Base-by-base conservation (phyloP, 805 yeast genomes). In the Metschnikowia chrysomelidarum region DNA sequence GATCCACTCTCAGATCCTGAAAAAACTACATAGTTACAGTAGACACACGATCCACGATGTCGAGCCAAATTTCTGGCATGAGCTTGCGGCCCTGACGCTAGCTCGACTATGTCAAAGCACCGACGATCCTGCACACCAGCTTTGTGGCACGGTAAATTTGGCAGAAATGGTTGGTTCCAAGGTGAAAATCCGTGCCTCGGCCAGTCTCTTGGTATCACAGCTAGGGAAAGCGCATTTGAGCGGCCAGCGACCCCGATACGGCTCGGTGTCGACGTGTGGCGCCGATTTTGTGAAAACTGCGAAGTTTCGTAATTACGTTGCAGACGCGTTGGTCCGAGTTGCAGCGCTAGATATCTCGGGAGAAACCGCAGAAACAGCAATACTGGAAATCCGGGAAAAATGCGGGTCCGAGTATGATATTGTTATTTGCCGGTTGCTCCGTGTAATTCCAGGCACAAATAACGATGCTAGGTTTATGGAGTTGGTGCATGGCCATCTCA, bases 91-190 rank as follows among this genome's bases (percentile, higher is more conserved):
- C 2, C 76, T 83, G 20, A 63, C 72, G 12, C 49, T 81, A 18
- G 69, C 83, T 18, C 62, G 93, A 44, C 60, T 76, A 7, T 50
- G 80, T 7, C 43, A 71, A n/a, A 73, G 71, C 14, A 64, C 75
- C 25, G 78, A 71, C 38, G 78, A 77, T 45, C 62, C 72, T 2
- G 71, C 75, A 14, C 62, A 78, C 34, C 81, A 73, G 45, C 46
- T 77, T 9, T 80, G 85, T 0, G 86, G 84, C 1, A 60, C 73
- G 64, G 57, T 82, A 62, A 56, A 71, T 60, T 46, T 41, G 16
- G 36, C 41, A 2, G 39, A 29, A 7, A 30, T 73, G 71, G 31
- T 71, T 61, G 53, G 59, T 40, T 41, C 65, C 50, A 47, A 67
- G 55, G 22, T 55, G 43, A 20, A 59, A 39, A 23, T 48, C 17